These are phyloP conservation scores for Penicillium coffeae DNA, from an alignment of 495 filamentous ascomycete genomes.

Conservation along the genomic window DNA sequence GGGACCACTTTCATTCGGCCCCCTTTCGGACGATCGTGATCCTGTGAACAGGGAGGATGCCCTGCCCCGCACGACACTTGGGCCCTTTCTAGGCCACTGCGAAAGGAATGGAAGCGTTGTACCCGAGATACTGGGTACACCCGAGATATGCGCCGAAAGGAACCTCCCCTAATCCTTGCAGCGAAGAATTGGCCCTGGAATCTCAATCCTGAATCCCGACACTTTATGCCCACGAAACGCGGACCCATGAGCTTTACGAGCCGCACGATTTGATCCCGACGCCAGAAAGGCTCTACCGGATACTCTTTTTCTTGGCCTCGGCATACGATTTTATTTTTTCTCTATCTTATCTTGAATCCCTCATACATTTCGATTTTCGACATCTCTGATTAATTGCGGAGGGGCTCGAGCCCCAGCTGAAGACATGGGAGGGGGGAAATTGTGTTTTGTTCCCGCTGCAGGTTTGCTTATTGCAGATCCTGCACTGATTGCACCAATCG, in stretches of 20 bases:
- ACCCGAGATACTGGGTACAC: no score
- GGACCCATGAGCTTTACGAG: conserved; percentile 37
- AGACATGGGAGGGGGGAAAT: neutral
- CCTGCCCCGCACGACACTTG: neutral
- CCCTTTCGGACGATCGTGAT: neutral
- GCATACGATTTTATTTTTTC: conserved; percentile 25
- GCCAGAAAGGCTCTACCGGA: neutral
- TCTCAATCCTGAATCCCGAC: conserved; percentile 11
- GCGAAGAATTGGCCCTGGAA: neutral
- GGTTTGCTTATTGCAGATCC: conserved; percentile 1
- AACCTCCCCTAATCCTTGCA: no score
- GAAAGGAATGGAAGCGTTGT: neutral
- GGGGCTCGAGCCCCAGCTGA: neutral
- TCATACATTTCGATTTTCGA: conserved; percentile 18
- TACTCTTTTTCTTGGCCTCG: conserved; percentile 15
- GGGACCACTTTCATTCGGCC: neutral
- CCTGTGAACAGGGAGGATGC: neutral
- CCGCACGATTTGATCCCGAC: conserved; percentile 27
- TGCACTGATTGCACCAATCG: neutral
- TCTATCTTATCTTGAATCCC: neutral
- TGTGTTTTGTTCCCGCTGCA: neutral
- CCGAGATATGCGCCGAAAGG: neutral
- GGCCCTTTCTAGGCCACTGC: neutral
- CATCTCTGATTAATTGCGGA: conserved; percentile 18
- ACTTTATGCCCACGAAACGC: conserved; percentile 30